Evolutionary conservation across 2,329 filamentous ascomycete genomes (phyloP), one percentile per base, ranked within the genome.

Genomic region (Beauveria sp.): DNA sequence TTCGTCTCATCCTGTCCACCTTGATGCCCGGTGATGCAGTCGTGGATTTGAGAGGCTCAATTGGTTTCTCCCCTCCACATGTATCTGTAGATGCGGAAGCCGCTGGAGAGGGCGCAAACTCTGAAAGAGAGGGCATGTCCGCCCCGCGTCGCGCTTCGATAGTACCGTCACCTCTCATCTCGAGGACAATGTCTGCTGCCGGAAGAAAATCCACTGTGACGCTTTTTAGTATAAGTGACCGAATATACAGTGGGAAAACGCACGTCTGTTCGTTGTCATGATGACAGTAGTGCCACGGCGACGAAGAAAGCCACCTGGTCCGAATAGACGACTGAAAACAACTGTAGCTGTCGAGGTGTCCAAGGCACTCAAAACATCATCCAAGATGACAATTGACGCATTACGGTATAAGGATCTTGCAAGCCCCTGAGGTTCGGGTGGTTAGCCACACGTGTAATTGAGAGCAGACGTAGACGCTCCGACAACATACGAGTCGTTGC

Each of bases 341-440:
- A 68, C 64, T 7, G 72, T 64, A 9, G 76, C 71, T 0, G 80
- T 83, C 3, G 72, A 66, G 1, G 71, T 70, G 61, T 81, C 79
- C 2, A 81, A 69, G 0, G 72, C 75, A 53, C 77, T 77, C 40
- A 81, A 73, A 0, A 73, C 67, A 57, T 82, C 79, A 61, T 82
- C 79, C 1, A 82, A 64, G 2, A 82, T 30, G 0, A 78, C n/a
- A 0, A 80, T 67, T 2, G 71, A 64, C 5, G 66, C 69, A 10
- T 69, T 63, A 2, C 74, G 69, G 60, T 79, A 82, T 0, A 81
- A 66, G 1, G 79, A 79, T 18, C 80, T 71, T 3, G 80, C 79
- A 1, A 82, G 66, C 3, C 76, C 72, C 69, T 77, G 14, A n/a
- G 24, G 22, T n/a, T 14, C 18, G 16, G 8, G 34, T 10, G 2